Evolutionary conservation across 331 rosid genomes (phyloP).

Genomic region (Pyrus hybrid): DNA sequence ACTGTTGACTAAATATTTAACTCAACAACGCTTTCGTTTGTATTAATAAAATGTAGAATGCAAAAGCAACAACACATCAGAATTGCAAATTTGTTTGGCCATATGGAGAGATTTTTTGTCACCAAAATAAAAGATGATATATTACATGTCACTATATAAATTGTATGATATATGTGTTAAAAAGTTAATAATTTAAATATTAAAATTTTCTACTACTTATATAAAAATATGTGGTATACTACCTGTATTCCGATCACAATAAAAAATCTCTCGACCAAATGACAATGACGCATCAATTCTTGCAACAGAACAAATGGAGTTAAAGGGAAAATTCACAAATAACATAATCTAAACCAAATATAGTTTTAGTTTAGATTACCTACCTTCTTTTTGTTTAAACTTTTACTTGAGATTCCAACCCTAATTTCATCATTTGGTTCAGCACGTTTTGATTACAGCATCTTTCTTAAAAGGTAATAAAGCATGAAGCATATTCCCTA

Average conservation of each 20-base stretch:
- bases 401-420: neutral
- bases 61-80: neutral
- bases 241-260: accelerated
- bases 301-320: no score
- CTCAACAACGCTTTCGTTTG: no score
- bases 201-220: no score
- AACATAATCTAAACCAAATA: no score
- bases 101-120: no score
- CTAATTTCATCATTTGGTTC: neutral
- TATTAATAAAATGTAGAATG: neutral
- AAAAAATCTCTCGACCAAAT: accelerated
- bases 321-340: no score
- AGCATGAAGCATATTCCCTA: neutral
- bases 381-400: neutral
- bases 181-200: no score
- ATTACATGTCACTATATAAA: no score
- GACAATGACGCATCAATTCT: neutral
- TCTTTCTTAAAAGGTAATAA: neutral
- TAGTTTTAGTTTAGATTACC: no score
- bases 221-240: accelerated
- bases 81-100: neutral
- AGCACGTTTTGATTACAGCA: neutral
- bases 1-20: no score
- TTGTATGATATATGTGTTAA: accelerated
- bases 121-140: accelerated